Base-by-base conservation (phyloP, 495 filamentous ascomycete genomes). In the Saxispiralis lemnorum region DNA sequence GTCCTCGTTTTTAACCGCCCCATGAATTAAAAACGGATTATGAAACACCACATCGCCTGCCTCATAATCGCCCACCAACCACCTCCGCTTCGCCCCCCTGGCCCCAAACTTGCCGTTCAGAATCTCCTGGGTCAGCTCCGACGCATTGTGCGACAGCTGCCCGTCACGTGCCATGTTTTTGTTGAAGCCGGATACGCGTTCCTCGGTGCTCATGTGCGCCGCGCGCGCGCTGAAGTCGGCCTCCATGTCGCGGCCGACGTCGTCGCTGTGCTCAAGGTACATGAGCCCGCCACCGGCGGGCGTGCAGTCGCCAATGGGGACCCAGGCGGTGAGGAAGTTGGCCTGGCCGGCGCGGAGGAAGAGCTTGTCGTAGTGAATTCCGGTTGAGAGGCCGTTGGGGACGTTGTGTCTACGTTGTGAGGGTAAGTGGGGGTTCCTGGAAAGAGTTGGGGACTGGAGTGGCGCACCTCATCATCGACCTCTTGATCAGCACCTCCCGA, bases 41-140 rank as follows among this genome's bases (percentile, higher is more conserved):
- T 76, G 73, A 31, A 75, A 57, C 3, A 75, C 70, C 13, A 76
- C 69, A 60, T 78, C 72, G 0, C 73, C 73, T n/a, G 73, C 72
- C 39, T 73, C 66, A 49, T 66, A 78, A 41, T 63, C 60, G 7
- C 66, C 66, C 1, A 68, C 65, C 42, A 78, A 55, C 72, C 72
- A 76, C 44, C 64, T 63, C 28, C 60, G 54, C n/a, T 52, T 52
- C 46, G 64, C 53, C 17, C 61, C 54, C 7, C 54, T 54, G 12
- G 58, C 64, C 9, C 19, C 41, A 24, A 31, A 43, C 5, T 7
- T 2, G 2, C 34, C 33, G 6, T 6, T 16, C 21, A 46, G 17
- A 15, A 41, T 32, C 54, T 46, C 43, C 17, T 31, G 5, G 9
- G 30, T 41, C 12, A 56, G 38, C 20, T 51, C 39, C 6, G 30